Evolutionary conservation across 257 asterid species (phyloP), one percentile per base, ranked within the genome.

Genomic region (Misopates orontium): DNA sequence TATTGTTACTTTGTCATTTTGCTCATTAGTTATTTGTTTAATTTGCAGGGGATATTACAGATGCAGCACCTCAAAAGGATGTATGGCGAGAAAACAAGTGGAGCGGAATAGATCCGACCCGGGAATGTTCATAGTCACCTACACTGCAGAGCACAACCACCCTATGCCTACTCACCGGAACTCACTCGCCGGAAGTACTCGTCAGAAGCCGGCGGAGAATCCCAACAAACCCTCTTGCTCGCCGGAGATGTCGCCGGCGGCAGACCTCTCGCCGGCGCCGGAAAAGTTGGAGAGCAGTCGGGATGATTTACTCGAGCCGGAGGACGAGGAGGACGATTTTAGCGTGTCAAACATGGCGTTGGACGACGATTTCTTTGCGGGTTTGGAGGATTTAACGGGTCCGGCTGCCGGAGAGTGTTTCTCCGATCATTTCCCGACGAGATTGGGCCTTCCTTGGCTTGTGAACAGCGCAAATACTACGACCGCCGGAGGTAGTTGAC

Each of bases 301-400:
- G 67, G 91, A 82, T n/a, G 85, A 79, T 20, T 12, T 71, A 4
- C 67, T 45, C 0, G 87, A 68, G 8, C 76, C 45, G 0, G 85
- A 71, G 4, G 80, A 77, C 0, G 84, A 72, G 3, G 85, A 68
- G 0, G 87, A 77, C 16, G 86, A 64, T 12, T 69, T 81, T 1
- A 73, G 84, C 59, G 71, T 69, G 0, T 76, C 86, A 0, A 61
- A 74, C 21, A 78, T 80, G 80, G 83, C 66, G 25, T 32, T 80
- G 63, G 83, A 75, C 8, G 93, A 83, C 16, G 95, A 91, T 67
- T 86, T 91, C 84, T 88, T 91, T 23, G 80, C 75, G 44, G 98
- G 98, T 9, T 67, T 89, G 75, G 97, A 89, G 49, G 95, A 89
- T 52, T 78, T 89, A 4, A 76, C 81, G 20, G 69, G 58, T 24